Evolutionary conservation across 2,329 filamentous ascomycete species (phyloP), one percentile per base, ranked within the genome.

Genomic region (Aspergillus tubingensis): DNA sequence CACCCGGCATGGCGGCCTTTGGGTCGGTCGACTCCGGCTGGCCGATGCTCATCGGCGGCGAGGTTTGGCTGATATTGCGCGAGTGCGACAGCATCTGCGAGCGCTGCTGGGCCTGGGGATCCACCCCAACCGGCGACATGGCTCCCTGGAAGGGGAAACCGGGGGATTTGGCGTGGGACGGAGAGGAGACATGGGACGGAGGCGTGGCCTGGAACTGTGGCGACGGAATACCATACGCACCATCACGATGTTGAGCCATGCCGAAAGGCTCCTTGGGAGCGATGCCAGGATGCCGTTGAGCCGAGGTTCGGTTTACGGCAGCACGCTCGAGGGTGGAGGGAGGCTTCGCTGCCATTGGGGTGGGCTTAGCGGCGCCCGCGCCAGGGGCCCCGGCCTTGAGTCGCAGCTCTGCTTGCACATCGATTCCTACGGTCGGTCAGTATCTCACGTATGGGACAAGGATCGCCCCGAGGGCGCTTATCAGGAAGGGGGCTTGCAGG

Each of bases 391-490:
- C 91, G 51, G 91, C 93, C 82, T 97, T 98, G 74, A 93, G 89
- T 65, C 91, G 91, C 70, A 99, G 85, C 80, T 98, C 95, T 65
- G 93, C 91, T 80, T 98, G 92, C 52, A 99, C 95, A 83, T 99
- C 94, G 77, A 98, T 96, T 70, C 92, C 92, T 96, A 49, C 11
- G 65, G 47, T 17, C 41, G 27, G 57, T 68, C 30, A 49, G 55
- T 59, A 30, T 47, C 23, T 36, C 32, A 36, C 2, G 11, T 36
- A 36, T 13, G 30, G 30, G 30, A 36, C 30, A 36, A 38, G 54
- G 19, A 27, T 11, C 48, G 23, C 36, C 19, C 19, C 11, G 27
- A 52, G 30, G 39, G 32, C 32, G 32, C 32, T 36, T 54, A 23
- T 25, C 36, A 44, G 36, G 23, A n/a, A 23, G 15, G 36, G 17